phyloP scores from a whole-genome alignment of 2,329 filamentous ascomycete genomes.

The Graphium sp. region DNA sequence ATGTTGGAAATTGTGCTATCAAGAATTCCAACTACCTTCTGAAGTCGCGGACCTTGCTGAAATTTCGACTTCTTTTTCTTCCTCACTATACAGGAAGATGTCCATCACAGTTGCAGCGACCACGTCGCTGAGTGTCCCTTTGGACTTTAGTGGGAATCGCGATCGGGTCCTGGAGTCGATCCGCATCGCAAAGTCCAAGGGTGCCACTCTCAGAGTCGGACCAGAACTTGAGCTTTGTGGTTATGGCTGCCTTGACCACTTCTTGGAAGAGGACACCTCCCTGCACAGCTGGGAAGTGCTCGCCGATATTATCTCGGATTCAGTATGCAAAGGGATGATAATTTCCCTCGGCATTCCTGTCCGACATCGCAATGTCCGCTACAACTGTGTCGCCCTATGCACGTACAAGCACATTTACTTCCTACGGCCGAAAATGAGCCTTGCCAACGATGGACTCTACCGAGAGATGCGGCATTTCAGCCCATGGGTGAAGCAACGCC shows the following conservation, averaged over 20 bases:
- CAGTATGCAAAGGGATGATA: conserved; percentile 12
- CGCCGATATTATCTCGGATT: conserved; percentile 14
- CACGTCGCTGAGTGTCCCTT: conserved; percentile 19
- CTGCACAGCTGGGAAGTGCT: conserved; percentile 15
- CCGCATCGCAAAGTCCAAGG: conserved; percentile 36
- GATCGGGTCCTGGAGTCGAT: conserved; percentile 48
- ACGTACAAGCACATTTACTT: conserved; percentile 11
- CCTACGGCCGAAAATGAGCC: conserved; percentile 11
- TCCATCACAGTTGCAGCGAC: conserved; percentile 17
- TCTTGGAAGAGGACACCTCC: conserved; percentile 15
- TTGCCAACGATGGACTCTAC: conserved; percentile 19
- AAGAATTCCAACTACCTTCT: too few species aligned
- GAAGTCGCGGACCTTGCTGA: not conserved
- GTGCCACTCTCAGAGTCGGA: conserved; percentile 44
- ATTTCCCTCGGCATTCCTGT: conserved; percentile 15
- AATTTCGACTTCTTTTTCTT: not conserved
- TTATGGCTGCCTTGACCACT: conserved; percentile 16
- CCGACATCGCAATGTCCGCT: conserved; percentile 16
- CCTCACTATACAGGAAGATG: too few species aligned
- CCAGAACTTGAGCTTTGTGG: conserved; percentile 25
- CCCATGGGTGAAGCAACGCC: conserved; percentile 17
- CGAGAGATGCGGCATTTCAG: conserved; percentile 23
- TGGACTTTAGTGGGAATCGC: conserved; percentile 48
- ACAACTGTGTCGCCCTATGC: conserved; percentile 19
- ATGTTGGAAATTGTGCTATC: too few species aligned